Evolutionary conservation across 345 rosid genomes (phyloP), one percentile per base, ranked within the genome.

Genomic region (Hevea brasiliensis): DNA sequence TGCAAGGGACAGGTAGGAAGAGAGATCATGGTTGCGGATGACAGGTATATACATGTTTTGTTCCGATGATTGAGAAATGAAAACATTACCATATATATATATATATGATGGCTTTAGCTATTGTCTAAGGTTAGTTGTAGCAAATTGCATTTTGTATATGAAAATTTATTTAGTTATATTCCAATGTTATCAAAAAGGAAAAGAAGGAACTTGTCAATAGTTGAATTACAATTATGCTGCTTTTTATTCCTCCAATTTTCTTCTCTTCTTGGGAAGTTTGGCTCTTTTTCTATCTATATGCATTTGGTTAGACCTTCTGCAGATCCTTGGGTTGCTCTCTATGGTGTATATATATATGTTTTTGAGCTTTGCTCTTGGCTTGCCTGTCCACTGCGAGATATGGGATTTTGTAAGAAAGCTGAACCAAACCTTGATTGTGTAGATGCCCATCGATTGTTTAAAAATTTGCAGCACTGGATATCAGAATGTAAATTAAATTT

Each of bases 111-210:
- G 26, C 13, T 68, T 64, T 64, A 41, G 6, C 32, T 7, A 14
- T 21, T 40, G 37, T 24, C 35, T 23, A n/a, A 70, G 24, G 40
- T 23, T 58, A 17, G 62, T 59, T 48, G 13, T 37, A 70, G 61
- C 51, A 70, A 57, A 42, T 58, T 18, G 73, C 54, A 57, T 45
- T 20, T 42, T 44, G 73, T 58, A 70, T 14, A 58, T 70, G 73
- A 44, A 70, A 42, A 24, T 14, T 58, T n/a, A n/a, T n/a, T 20
- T 70, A 41, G 63, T 55, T 56, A 56, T 63, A 41, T 69, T 23
- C 56, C 21, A 42, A 12, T 69, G 7, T 41, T 23, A 21, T 26
- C 6, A n/a, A 69, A 55, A 56, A 41, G 41, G 9, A 21, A 9
- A 26, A 45, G 51, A 48, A 27, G 32, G 26, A 55, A 23, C 51